Conservation (phyloP, 352 stramenopile genomes). For the Globisporangium rhizosaccharum region DNA sequence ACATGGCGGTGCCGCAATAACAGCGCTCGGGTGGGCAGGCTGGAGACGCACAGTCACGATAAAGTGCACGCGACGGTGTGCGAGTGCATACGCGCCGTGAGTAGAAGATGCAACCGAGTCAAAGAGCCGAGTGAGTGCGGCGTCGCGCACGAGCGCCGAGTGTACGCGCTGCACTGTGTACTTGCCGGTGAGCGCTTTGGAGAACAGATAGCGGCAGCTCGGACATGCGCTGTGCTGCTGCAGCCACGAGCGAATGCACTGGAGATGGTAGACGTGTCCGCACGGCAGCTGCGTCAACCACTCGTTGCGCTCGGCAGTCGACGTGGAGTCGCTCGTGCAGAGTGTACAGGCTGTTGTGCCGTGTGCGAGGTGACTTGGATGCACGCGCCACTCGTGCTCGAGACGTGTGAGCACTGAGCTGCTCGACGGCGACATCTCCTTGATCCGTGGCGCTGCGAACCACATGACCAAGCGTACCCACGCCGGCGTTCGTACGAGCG, state of each 20-base stretch:
- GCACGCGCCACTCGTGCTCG: conserved; percentile 16
- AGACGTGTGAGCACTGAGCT: conserved; percentile 33
- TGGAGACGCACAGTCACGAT: no score
- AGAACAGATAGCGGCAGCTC: conserved; percentile 68
- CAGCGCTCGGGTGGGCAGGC: no score
- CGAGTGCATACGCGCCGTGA: no score
- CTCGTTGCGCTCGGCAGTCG: conserved; percentile 28
- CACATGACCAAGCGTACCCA: conserved; percentile 62
- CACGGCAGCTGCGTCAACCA: conserved; percentile 62
- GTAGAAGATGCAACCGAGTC: neutral
- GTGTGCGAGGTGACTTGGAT: conserved; percentile 9
- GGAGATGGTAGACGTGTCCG: conserved; percentile 78
- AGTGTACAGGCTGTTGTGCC: conserved; percentile 78
- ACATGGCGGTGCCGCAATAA: no score
- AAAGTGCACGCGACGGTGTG: no score
- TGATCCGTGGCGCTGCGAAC: conserved; percentile 56
- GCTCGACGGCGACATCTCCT: conserved; percentile 44
- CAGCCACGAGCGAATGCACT: conserved; percentile 76
- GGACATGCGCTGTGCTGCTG: conserved; percentile 65
- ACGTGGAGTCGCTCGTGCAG: conserved; percentile 26
- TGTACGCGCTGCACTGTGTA: conserved; percentile 1
- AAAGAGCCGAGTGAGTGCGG: neutral
- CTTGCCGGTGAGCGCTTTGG: conserved; percentile 6
- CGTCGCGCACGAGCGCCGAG: conserved; percentile 1
- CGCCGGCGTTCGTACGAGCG: conserved; percentile 44